Base-by-base conservation (phyloP, 371 early-diverging fungal genomes). In the Mortierella sp. region DNA sequence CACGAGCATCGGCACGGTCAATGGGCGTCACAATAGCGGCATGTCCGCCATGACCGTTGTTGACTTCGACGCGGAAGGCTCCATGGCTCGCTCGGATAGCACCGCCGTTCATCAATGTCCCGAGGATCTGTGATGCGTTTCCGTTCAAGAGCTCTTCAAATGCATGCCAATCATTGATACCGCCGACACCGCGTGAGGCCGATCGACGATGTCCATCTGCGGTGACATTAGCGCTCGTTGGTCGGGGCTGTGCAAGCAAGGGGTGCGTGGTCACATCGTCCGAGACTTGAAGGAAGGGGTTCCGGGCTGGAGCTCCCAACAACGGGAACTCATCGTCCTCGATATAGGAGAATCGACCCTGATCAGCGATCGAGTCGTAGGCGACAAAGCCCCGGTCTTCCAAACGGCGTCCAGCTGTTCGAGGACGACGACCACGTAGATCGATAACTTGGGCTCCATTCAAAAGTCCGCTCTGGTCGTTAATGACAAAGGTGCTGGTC, bases 91-190 rank as follows among this genome's bases (percentile, higher is more conserved):
- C 86, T 48, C 85, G 79, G 40, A 85, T 71, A 24, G 79, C 74
- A 19, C 77, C 78, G 16, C 90, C 79, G 37, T 86, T 87, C 65
- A 95, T 85, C 31, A 95, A 67, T 52, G 89, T 91, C 71, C 92
- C 91, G 9, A 94, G 83, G 64, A 94, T 75, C 70, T 94, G 93
- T 40, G 92, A 84, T 0, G 94, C 90, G 73, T 89, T 91, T 4
- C 92, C 93, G n/a, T 91, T 93, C 58, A 95, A 86, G n/a, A 95
- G 85, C 47, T 94, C 92, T 71, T 94, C 94, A 74, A 94, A 90
- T 8, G 92, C 89, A 64, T 91, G 90, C 87, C 88, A 89, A 48
- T 90, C 91, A 48, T 81, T 77, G n/a, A 86, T 74, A 1, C 85
- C 85, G n/a, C n/a, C 34, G 16, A 78, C 45, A 48, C 69, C 67